These are phyloP conservation scores for Eimeria falciformis DNA, from an alignment of 169 alveolate species.

Conservation along the genomic window DNA sequence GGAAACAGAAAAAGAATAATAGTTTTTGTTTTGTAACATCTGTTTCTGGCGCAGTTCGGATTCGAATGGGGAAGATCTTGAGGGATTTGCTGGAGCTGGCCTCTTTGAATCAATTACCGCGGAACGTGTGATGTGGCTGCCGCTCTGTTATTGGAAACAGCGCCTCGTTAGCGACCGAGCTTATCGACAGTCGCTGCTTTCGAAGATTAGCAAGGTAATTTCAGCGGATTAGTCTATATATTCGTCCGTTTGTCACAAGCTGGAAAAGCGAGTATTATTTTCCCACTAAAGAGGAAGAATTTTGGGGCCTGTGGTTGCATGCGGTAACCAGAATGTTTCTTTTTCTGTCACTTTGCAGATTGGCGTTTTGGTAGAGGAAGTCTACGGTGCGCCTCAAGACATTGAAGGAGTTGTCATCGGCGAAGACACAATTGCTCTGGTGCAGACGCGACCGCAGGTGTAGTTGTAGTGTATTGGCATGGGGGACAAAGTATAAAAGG, in stretches of 20 bases:
- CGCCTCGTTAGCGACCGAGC: conserved; percentile 68
- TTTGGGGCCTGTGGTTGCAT: not conserved
- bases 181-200: conserved; percentile 48
- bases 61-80: conserved; percentile 94
- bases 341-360: conserved; percentile 11
- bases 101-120: conserved; percentile 92
- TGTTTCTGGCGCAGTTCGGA: conserved; percentile 89
- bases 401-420: conserved; percentile 76
- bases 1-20: not conserved
- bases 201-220: conserved; percentile 61
- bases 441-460: conserved; percentile 75
- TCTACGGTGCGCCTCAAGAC: conserved; percentile 72
- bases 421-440: conserved; percentile 65
- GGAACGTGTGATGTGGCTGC: conserved; percentile 72
- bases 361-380: conserved; percentile 55
- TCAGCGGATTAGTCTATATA: not conserved
- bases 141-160: conserved; percentile 65
- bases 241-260: not conserved
- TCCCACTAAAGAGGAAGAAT: too few species aligned
- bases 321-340: too few species aligned
- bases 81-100: conserved; percentile 96
- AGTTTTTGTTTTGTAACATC: not conserved
- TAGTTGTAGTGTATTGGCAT: too few species aligned
- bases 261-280: not conserved
- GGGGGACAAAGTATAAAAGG: too few species aligned